Conservation (phyloP, 495 filamentous ascomycete genomes). For the Penicillium nucicola region DNA sequence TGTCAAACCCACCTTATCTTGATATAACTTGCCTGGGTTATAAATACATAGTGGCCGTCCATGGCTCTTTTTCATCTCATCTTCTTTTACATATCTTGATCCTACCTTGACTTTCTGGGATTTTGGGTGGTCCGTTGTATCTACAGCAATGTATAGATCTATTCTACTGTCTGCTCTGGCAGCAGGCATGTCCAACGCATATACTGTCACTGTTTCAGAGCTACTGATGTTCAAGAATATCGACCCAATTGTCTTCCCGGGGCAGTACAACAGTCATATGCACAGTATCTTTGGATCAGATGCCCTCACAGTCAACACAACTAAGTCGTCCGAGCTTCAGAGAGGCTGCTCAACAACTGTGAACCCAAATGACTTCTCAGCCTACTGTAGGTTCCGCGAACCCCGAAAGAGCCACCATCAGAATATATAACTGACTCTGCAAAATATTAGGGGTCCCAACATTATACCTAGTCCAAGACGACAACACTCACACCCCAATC, state of each 20-base stretch:
- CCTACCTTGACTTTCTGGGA: neutral
- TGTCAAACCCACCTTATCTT: too few species aligned
- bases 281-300: slow-evolving; percentile 23
- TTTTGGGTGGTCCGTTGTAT: neutral
- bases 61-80: neutral
- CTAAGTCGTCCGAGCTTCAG: slow-evolving; percentile 16
- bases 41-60: too few species aligned
- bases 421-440: neutral
- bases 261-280: slow-evolving; percentile 21
- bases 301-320: slow-evolving; percentile 13
- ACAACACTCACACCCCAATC: slow-evolving; percentile 10
- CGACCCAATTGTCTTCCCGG: slow-evolving; percentile 15
- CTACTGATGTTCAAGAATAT: slow-evolving; percentile 24
- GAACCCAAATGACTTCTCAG: slow-evolving; percentile 20
- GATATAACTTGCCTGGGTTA: too few species aligned
- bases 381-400: slow-evolving; percentile 11
- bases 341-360: slow-evolving; percentile 14
- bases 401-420: neutral
- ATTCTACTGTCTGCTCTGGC: slow-evolving; percentile 12
- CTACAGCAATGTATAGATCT: slow-evolving; percentile 7
- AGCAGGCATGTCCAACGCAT: slow-evolving; percentile 14
- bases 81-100: neutral
- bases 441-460: slow-evolving; percentile 15
- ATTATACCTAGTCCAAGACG: slow-evolving; percentile 14
- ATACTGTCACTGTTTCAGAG: slow-evolving; percentile 12